Conservation (phyloP, 75 land plant species). For the Cunninghamia lanceolata region DNA sequence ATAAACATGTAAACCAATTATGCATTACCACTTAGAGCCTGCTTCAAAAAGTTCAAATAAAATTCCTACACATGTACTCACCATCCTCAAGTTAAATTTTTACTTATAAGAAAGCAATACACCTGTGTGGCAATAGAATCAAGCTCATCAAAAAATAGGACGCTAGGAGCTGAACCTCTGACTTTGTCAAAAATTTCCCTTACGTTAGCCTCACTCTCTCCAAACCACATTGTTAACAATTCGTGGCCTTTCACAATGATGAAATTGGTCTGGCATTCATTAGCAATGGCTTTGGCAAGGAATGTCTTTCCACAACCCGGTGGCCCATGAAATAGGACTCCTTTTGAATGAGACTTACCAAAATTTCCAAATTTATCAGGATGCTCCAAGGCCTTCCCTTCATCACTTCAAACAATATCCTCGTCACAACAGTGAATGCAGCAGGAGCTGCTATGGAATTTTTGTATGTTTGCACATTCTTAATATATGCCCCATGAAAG, state of each 20-base stretch:
- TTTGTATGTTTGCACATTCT: no score
- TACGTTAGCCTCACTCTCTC: no score
- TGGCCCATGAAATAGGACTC: slow-evolving; percentile 31
- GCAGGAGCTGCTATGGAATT: no score
- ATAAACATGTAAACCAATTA: background rate
- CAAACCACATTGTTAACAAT: slow-evolving; percentile 34
- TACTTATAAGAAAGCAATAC: no score
- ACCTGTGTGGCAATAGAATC: no score
- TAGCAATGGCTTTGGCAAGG: slow-evolving; percentile 33
- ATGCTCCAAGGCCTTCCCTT: slow-evolving; percentile 17
- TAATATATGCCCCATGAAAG: no score
- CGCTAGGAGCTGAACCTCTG: slow-evolving; percentile 31
- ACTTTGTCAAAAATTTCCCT: slow-evolving; percentile 31
- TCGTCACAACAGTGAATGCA: no score
- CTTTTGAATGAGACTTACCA: slow-evolving; percentile 36
- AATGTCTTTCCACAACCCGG: slow-evolving; percentile 37
- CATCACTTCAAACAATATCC: no score
- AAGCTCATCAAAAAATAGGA: no score
- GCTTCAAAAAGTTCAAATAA: background rate
- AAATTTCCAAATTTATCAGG: slow-evolving; percentile 33
- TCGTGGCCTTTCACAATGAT: slow-evolving; percentile 32
- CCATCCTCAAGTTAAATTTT: background rate
- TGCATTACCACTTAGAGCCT: background rate
- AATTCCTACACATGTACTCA: background rate
- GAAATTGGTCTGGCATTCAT: slow-evolving; percentile 29